Evolutionary conservation across 1,139 yeast genomes (phyloP).

Genomic region (Geotrichum restrictum): DNA sequence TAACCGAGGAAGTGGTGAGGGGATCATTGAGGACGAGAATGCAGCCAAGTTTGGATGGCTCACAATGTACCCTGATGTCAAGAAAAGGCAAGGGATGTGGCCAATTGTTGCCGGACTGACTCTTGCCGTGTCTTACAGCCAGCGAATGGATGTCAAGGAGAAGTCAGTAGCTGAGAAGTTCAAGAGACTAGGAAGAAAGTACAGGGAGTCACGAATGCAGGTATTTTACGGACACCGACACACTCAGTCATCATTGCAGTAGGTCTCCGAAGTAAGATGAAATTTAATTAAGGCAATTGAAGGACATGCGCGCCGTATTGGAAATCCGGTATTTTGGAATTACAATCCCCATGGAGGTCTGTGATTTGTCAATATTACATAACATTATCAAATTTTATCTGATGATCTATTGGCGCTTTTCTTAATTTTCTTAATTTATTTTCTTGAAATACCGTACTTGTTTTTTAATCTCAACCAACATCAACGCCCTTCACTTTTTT

Average conservation of each 20-base stretch:
- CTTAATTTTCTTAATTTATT: too few species aligned
- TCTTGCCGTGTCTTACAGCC: slow-evolving; percentile 20
- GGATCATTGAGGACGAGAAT: slow-evolving; percentile 10
- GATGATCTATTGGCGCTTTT: not conserved
- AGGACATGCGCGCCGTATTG: too few species aligned
- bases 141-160: slow-evolving; percentile 18
- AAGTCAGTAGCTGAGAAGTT: slow-evolving; percentile 12
- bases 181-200: slow-evolving; percentile 19
- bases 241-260: slow-evolving; percentile 6
- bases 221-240: slow-evolving; percentile 12
- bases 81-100: slow-evolving; percentile 14
- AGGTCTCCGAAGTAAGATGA: not conserved
- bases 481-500: too few species aligned
- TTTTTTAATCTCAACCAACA: too few species aligned
- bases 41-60: slow-evolving; percentile 22
- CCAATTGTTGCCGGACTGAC: slow-evolving; percentile 17
- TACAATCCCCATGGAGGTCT: too few species aligned
- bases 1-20: slow-evolving; percentile 9
- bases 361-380: not conserved
- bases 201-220: slow-evolving; percentile 14
- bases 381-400: not conserved
- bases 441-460: too few species aligned
- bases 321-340: too few species aligned
- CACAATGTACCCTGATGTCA: slow-evolving; percentile 18
- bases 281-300: too few species aligned